These are phyloP conservation scores for Candida yuanshanica DNA, from an alignment of 805 yeast genomes.

Conservation along the genomic window DNA sequence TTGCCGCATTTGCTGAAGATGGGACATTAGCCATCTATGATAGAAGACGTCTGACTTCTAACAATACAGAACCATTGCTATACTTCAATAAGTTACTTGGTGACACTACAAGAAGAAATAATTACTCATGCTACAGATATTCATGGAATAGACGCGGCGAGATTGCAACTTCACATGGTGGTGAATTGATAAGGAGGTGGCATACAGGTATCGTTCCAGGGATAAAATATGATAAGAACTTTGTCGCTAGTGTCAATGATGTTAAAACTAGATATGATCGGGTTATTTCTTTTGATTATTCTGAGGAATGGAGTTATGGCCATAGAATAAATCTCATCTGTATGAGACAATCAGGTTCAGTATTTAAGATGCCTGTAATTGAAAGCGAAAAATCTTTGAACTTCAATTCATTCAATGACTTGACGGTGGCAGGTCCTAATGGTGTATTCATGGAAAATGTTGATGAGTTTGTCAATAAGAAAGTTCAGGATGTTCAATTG, in stretches of 20 bases:
- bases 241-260: conserved; percentile 73
- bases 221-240: conserved; percentile 46
- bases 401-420: conserved; percentile 66
- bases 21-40: conserved; percentile 85
- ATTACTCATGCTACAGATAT: conserved; percentile 62
- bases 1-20: conserved; percentile 75
- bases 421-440: conserved; percentile 52
- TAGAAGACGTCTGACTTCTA: conserved; percentile 48
- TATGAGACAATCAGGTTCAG: conserved; percentile 86
- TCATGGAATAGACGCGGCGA: conserved; percentile 64
- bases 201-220: conserved; percentile 56
- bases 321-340: conserved; percentile 68
- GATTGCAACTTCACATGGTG: conserved; percentile 73
- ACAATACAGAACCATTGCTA: conserved; percentile 49
- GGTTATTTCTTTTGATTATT: conserved; percentile 79
- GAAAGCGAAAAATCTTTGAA: conserved; percentile 59
- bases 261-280: conserved; percentile 71
- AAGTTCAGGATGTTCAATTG: conserved; percentile 14
- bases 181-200: conserved; percentile 77
- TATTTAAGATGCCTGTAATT: conserved; percentile 69
- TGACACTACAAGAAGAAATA: conserved; percentile 54
- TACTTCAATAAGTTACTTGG: conserved; percentile 56
- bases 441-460: conserved; percentile 38
- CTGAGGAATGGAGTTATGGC: conserved; percentile 28
- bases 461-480: conserved; percentile 27